Base-by-base conservation (phyloP, 1,284 basidiomycete species). In the Gomphus bonarii region DNA sequence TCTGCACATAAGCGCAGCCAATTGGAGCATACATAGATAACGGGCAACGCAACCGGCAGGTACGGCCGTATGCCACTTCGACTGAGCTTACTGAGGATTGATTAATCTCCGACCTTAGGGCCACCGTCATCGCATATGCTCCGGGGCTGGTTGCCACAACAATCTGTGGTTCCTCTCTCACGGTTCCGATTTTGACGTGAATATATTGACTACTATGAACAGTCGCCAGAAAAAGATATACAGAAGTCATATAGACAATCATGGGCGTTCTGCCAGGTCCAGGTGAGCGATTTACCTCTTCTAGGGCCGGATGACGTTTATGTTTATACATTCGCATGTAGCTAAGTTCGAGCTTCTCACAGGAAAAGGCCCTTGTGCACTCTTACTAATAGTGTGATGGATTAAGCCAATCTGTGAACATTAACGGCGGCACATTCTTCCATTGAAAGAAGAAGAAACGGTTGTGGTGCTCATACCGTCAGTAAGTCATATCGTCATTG, bases 81-180 rank as follows among this genome's bases (percentile, higher is more conserved):
- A 33, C 31, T 33, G 5, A 10, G 31, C 31, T 10, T 33, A 33
- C 10, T 33, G 10, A 33, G 4, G 31, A 33, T 5, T 33, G 4
- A 33, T 5, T 33, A 5, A 33, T 33, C 18, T 52, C 38, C 11
- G 36, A 47, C 38, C 49, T 57, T 55, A 64, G 64, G n/a, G 66
- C 67, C 57, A 68, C 65, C 11, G 64, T 64, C 33, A 68, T 67
- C 54, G 61, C 65, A 30, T 67, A 68, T 56, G 66, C 65, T 42
- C 67, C 67, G 3, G 60, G 62, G 9, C 58, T 62, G 3, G 62
- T 66, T 28, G 61, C 63, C 43, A 65, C 64, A 11, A 57, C 61
- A 5, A 28, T 58, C 40, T 65, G 66, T 66, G 60, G 62, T 50
- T 59, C 30, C 22, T 11, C n/a, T 18, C 11, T 0, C 25, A 42